These are phyloP conservation scores for Diaporthe australafricana DNA, from an alignment of 2,329 filamentous ascomycete genomes.

Conservation along the genomic window DNA sequence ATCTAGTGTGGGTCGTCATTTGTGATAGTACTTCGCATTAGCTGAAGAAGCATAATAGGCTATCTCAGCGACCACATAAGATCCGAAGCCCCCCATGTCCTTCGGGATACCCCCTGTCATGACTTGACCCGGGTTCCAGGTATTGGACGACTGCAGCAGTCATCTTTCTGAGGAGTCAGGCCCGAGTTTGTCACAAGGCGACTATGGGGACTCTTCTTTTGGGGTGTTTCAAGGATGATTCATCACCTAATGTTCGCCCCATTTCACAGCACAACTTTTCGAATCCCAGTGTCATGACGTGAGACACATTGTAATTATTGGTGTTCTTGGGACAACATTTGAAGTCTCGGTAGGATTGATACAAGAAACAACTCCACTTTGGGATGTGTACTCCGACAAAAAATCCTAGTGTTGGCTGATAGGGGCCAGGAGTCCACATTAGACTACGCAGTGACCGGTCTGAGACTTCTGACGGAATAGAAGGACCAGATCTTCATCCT, in stretches of 20 bases:
- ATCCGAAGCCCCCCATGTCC: background rate
- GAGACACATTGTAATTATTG: background rate
- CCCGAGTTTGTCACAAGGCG: background rate
- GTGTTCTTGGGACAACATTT: background rate
- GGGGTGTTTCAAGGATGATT: background rate
- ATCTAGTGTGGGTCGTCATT: conserved; percentile 1
- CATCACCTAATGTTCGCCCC: background rate
- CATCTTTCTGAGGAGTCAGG: background rate
- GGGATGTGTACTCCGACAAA: background rate
- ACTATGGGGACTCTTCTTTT: background rate
- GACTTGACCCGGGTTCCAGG: background rate
- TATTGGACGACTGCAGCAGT: background rate
- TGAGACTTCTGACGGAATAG: background rate
- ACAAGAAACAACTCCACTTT: background rate
- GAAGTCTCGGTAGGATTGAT: background rate
- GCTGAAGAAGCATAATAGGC: conserved; percentile 4
- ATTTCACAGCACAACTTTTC: background rate
- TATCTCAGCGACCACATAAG: background rate
- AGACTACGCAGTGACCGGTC: background rate
- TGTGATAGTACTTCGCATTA: conserved; percentile 6
- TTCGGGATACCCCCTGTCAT: background rate
- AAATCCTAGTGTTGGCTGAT: background rate
- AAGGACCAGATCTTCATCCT: background rate
- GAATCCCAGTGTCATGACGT: background rate
- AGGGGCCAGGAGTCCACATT: background rate